Base-by-base conservation (phyloP, 2,329 filamentous ascomycete genomes). In the Byssoonygena ceratinophila region DNA sequence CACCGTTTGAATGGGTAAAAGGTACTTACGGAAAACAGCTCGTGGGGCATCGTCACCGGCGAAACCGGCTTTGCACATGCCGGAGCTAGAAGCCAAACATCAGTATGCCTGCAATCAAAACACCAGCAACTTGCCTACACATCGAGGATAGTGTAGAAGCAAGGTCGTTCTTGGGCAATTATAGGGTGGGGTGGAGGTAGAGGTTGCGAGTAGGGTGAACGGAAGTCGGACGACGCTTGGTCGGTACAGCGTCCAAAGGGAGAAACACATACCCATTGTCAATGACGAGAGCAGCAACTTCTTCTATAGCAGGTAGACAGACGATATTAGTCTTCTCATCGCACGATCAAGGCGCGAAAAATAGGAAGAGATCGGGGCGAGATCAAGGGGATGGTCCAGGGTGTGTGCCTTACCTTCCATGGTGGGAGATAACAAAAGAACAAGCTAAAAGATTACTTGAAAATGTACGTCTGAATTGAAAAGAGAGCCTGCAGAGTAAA, bases 51-150 rank as follows among this genome's bases (percentile, higher is more conserved):
- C 92, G 73, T 98, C 92, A 89, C 92, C 92, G 81, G 92, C 92
- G 79, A 98, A 98, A 90, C 92, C 92, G 85, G 92, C 92, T 83
- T 98, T 98, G 81, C 92, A 98, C 92, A 98, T 97, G 84, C 92
- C 92, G 78, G 92, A 97, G 85, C 91, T 97, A 74, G 60, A 68
- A 55, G 62, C 59, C 40, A 50, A 58, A 53, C 50, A 59, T 61
- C 59, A 63, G 62, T 25, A 58, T 51, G 5, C 9, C 32, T 40
- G 22, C 27, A 34, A 52, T 45, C 9, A 16, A 46, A 40, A 49
- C 23, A n/a, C 27, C 6, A 27, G 14, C n/a, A 23, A 32, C 27
- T 11, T 32, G 11, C n/a, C 6, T 40, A n/a, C 34, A 41, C 18
- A 8, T 29, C 11, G 46, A 16, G 11, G 22, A 29, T 37, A 22